Evolutionary conservation across 2,329 filamentous ascomycete species (phyloP), one percentile per base, ranked within the genome.

Genomic region (Ceratocystis diversiconidia): DNA sequence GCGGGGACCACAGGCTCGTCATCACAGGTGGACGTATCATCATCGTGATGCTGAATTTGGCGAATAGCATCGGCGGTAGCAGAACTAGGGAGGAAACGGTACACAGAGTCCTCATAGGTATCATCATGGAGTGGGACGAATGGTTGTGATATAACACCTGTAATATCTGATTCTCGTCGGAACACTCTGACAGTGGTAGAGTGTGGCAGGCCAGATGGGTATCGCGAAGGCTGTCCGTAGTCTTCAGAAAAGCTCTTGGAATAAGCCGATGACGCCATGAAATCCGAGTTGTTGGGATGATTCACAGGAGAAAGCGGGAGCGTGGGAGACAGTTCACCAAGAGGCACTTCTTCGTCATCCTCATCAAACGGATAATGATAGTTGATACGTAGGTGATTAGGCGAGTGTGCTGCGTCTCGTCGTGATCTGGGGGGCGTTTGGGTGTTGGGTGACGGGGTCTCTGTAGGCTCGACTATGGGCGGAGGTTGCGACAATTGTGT

Each of bases 81-180:
- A 41, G 66, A 67, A 8, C 52, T 75, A 3, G 71, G 61, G 28
- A 76, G 74, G 1, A 75, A 74, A 7, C 73, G 73, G 57, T 76
- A 77, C 46, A 77, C 76, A 7, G 75, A 73, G 63, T 76, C 76
- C 55, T 74, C 74, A 52, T 66, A 69, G 12, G 5, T 48, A n/a
- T 66, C 59, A 12, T 64, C 65, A 10, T 68, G 64, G 7, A 66
- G 61, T 19, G 50, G 44, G 7, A 65, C 25, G 7, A 60, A 50
- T 25, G 44, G 50, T 12, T 41, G 62, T 30, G 57, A 19, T 43
- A 62, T 52, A 10, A 43, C 67, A 6, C 61, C 61, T 22, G 60
- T 64, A 48, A 65, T 65, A 61, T 77, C 76, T 60, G 74, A 74
- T 63, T 78, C 76, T 60, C 77, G 77, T 7, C 79, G 77, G 41